Conservation (phyloP, 257 asterid species). For the Coffea eugenioides region DNA sequence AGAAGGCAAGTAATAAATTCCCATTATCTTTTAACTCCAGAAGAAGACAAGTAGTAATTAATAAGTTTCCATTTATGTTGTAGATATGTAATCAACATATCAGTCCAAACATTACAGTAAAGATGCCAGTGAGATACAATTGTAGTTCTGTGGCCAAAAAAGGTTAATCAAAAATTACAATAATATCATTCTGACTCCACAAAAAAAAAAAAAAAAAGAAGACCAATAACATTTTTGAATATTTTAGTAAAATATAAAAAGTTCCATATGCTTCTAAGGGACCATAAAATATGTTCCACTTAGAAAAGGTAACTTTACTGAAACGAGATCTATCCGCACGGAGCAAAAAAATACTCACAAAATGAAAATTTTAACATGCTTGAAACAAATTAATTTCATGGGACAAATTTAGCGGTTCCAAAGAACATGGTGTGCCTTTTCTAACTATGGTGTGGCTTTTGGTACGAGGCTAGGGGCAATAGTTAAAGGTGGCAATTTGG, state of each 20-base stretch:
- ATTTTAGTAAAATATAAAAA: background rate
- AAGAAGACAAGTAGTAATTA: too few species aligned
- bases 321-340: background rate
- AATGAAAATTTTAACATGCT: background rate
- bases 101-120: too few species aligned
- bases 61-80: too few species aligned
- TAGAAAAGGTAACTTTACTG: background rate
- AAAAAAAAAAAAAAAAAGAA: too few species aligned
- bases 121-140: too few species aligned
- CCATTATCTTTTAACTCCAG: too few species aligned
- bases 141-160: too few species aligned
- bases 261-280: background rate
- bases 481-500: too few species aligned
- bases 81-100: too few species aligned
- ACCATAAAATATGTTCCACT: background rate
- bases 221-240: background rate
- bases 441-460: conserved; percentile 4
- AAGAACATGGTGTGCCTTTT: conserved; percentile 8
- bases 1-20: too few species aligned
- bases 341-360: background rate
- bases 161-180: too few species aligned
- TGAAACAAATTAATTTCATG: background rate
- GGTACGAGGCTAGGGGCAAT: background rate
- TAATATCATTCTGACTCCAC: too few species aligned
- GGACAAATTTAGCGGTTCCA: background rate